Conservation (phyloP, 2,329 filamentous ascomycete species). For the Tolypocladium album region DNA sequence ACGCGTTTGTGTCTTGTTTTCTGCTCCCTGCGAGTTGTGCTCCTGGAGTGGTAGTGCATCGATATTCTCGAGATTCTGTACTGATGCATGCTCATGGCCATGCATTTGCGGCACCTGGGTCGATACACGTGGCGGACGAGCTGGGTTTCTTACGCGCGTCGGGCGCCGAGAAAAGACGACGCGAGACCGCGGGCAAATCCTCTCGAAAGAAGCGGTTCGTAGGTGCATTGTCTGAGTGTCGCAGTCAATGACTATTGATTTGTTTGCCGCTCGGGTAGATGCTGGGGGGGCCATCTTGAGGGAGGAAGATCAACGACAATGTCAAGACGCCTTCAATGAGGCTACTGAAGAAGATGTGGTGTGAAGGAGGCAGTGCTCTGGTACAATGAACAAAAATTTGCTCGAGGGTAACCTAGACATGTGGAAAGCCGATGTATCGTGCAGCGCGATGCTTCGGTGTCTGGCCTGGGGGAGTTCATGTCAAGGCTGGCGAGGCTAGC, state of each 20-base stretch:
- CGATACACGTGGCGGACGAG: conserved; percentile 2
- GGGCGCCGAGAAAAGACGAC: conserved; percentile 14
- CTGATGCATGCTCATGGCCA: not conserved
- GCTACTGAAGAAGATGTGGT: conserved; percentile 12
- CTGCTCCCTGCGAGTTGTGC: not conserved
- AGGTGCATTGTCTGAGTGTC: conserved; percentile 4
- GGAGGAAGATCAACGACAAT: conserved; percentile 1
- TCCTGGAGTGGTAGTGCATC: not conserved
- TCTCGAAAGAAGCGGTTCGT: conserved; percentile 8
- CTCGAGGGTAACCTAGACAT: not conserved
- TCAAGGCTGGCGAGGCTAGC: not conserved
- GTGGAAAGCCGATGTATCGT: conserved; percentile 2
- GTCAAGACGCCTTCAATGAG: conserved; percentile 8
- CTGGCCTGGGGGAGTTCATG: not conserved
- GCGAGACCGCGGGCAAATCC: conserved; percentile 13
- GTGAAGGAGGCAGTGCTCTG: conserved; percentile 5
- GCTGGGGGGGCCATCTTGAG: conserved; percentile 17
- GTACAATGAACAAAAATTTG: conserved; percentile 5
- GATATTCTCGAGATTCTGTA: not conserved
- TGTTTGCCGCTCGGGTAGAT: conserved; percentile 15
- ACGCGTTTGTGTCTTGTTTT: not conserved
- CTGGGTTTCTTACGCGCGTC: conserved; percentile 10
- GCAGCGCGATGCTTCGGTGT: not conserved
- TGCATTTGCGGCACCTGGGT: not conserved
- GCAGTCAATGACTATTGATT: conserved; percentile 8